Evolutionary conservation across 1,284 basidiomycete genomes (phyloP).

Genomic region (Tranzscheliella williamsii): DNA sequence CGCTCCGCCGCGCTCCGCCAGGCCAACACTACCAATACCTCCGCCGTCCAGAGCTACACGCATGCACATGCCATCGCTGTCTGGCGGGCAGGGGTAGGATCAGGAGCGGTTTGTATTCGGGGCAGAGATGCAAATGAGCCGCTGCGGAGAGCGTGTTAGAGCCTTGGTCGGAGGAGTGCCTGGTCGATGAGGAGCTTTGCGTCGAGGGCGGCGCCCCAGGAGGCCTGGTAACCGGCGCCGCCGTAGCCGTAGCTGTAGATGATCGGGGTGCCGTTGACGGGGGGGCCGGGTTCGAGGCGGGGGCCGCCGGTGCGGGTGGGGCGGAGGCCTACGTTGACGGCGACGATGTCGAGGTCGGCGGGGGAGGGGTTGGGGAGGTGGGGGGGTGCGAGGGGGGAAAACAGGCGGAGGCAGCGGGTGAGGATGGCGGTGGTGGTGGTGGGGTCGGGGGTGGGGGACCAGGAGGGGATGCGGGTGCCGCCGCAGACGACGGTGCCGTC

Average conservation of each 20-base stretch:
- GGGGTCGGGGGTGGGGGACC: slow-evolving; percentile 11
- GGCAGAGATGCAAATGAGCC: no score
- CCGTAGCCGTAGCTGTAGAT: slow-evolving; percentile 37
- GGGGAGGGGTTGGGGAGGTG: slow-evolving; percentile 7
- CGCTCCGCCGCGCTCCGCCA: no score
- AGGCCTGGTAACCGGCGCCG: slow-evolving; percentile 48
- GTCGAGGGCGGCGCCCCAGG: slow-evolving; percentile 49
- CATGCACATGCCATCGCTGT: no score
- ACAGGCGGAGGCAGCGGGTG: slow-evolving; percentile 20
- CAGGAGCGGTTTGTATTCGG: no score
- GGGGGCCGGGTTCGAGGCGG: slow-evolving; percentile 18
- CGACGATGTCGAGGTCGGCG: slow-evolving; percentile 38
- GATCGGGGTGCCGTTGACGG: slow-evolving; percentile 16
- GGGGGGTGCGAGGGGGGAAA: slow-evolving; percentile 34
- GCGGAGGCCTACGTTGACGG: slow-evolving; percentile 44
- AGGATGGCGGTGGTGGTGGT: slow-evolving; percentile 45
- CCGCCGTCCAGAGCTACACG: no score
- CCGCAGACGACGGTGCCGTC: slow-evolving; percentile 49
- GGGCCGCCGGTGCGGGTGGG: slow-evolving; percentile 40
- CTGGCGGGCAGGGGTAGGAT: no score
- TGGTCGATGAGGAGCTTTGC: no score
- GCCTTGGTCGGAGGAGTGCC: no score
- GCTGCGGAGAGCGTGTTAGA: no score
- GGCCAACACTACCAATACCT: no score
- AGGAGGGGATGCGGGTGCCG: slow-evolving; percentile 45